Evolutionary conservation across 495 filamentous ascomycete species (phyloP).

Genomic region (Penicillium verhagenii): DNA sequence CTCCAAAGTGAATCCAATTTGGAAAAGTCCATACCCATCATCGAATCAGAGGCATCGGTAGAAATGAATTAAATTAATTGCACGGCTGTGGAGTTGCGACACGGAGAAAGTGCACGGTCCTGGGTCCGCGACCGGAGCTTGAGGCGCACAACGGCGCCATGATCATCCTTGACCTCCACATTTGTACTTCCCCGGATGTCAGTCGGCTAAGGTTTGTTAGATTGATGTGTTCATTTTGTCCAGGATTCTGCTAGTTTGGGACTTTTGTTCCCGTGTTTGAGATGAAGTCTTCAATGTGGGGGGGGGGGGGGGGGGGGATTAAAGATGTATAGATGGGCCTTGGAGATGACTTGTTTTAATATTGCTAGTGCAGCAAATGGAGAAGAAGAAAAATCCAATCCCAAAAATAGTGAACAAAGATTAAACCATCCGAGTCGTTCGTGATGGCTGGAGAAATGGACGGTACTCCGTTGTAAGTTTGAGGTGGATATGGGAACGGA

Average conservation of each 20-base stretch:
- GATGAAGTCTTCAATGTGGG: neutral
- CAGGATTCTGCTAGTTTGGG: neutral
- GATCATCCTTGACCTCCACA: conserved; percentile 18
- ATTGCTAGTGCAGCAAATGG: too few relatives aligned
- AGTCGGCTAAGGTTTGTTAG: neutral
- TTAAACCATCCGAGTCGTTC: too few relatives aligned
- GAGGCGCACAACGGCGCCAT: conserved; percentile 12
- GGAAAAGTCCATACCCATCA: neutral
- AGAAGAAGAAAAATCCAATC: too few relatives aligned
- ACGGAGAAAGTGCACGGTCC: neutral
- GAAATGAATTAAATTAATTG: neutral
- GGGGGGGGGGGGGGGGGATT: too few relatives aligned
- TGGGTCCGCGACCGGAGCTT: conserved; percentile 7
- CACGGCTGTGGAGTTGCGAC: neutral
- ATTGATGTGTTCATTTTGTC: neutral
- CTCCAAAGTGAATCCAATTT: neutral
- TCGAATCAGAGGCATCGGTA: neutral
- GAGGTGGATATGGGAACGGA: neutral
- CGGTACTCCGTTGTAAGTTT: too few relatives aligned
- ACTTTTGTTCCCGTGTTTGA: neutral
- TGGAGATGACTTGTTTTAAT: too few relatives aligned
- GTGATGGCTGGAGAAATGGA: neutral
- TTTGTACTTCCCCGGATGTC: conserved; percentile 9
- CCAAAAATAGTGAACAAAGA: too few relatives aligned
- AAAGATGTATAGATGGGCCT: too few relatives aligned